Conservation (phyloP, 768 basidiomycete genomes). For the Gymnopilus dilepis region DNA sequence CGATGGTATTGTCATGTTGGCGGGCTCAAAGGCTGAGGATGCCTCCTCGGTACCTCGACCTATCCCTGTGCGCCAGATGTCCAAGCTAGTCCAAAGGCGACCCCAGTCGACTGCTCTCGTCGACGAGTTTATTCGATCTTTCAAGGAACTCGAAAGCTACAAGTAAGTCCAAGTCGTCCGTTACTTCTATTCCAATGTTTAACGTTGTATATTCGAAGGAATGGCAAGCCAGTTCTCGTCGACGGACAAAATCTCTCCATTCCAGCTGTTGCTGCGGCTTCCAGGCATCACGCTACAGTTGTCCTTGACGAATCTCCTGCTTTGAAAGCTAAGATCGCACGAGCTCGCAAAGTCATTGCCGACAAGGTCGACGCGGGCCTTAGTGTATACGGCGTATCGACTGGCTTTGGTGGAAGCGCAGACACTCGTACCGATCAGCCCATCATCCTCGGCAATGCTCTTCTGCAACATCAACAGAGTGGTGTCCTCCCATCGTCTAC, state of each 20-base stretch:
- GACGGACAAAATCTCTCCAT: slow-evolving; percentile 77
- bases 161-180: too few species aligned
- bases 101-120: slow-evolving; percentile 45
- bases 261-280: slow-evolving; percentile 76
- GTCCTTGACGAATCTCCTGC: slow-evolving; percentile 52
- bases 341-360: slow-evolving; percentile 66
- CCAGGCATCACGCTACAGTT: slow-evolving; percentile 64
- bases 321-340: slow-evolving; percentile 58
- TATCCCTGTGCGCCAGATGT: slow-evolving; percentile 25
- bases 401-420: slow-evolving; percentile 88
- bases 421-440: slow-evolving; percentile 83
- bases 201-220: slow-evolving; percentile 40
- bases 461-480: slow-evolving; percentile 83
- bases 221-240: slow-evolving; percentile 65
- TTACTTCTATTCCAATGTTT: too few species aligned
- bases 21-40: slow-evolving; percentile 23
- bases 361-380: slow-evolving; percentile 69
- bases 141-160: slow-evolving; percentile 67
- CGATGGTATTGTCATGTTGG: slow-evolving; percentile 28
- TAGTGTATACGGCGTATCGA: slow-evolving; percentile 84
- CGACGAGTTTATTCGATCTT: slow-evolving; percentile 59
- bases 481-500: slow-evolving; percentile 73
- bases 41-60: slow-evolving; percentile 21
- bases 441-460: slow-evolving; percentile 74
- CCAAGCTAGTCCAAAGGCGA: slow-evolving; percentile 23